Evolutionary conservation across 257 asterid genomes (phyloP), one percentile per base, ranked within the genome.

Genomic region (Nicotiana paniculata): DNA sequence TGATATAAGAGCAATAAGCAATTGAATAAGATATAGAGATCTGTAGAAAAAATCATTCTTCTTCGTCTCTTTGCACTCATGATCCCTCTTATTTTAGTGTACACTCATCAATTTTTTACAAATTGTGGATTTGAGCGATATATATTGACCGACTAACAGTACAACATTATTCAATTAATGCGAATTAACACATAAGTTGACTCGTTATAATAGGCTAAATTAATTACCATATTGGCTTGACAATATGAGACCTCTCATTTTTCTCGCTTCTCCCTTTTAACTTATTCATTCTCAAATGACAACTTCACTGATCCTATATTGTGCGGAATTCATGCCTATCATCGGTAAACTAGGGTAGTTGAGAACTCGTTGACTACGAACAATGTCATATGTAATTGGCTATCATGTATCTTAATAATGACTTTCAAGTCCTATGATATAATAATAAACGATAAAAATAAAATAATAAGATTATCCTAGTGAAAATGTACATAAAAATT

Each of bases 11-110:
- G 90, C 48, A 39, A 89, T 90, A 81, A 89, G 79, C 87, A 90
- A 83, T 89, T 81, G 85, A 90, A 79, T 66, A 76, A 83, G 83
- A 81, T 83, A 46, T 82, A 84, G 66, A 76, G 85, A 83, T 65
- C 65, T 1, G 78, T 81, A 77, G 84, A 84, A 53, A 72, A 82
- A 63, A 58, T 87, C 90, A 88, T 90, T 85, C 68, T 85, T 61
- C 85, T 85, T 84, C 86, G 90, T 86, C 88, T 86, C 85, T 69
- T 90, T 87, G 88, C 63, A 88, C 83, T 85, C 88, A 87, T 87
- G 15, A 69, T 79, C 61, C 70, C 63, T 39, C 51, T 63, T 79
- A 83, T 69, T 78, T 83, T 77, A 57, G 30, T 43, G 55, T 17
- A 55, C 32, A 18, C 58, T 15, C 68, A 61, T 54, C 57, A 4